A percentile compares a stretch with the other conserved stretches of the same genome.
Evolutionary conservation across 441 rosid genomes (phyloP).

Genomic region (Croton laevigatus): DNA sequence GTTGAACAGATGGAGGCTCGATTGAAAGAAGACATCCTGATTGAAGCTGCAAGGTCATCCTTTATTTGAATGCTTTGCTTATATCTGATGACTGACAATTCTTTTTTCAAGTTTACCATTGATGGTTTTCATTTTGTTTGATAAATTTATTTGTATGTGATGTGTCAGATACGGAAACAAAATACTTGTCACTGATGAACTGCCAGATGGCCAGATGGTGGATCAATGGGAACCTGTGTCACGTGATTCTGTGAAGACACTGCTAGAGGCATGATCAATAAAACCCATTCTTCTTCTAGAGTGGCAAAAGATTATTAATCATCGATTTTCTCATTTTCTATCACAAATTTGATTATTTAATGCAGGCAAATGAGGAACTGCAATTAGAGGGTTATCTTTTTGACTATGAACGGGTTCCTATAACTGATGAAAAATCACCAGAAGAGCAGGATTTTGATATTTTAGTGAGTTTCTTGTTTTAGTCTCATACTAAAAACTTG

Average conservation of each 20-base stretch:
- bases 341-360: conserved; percentile 27
- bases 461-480: conserved; percentile 49
- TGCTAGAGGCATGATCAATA: conserved; percentile 61
- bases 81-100: conserved; percentile 5
- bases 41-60: conserved; percentile 84
- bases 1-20: conserved; percentile 98
- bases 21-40: conserved; percentile 81
- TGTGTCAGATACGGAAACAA: conserved; percentile 88
- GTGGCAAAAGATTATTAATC: conserved; percentile 14
- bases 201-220: conserved; percentile 99
- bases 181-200: conserved; percentile 99
- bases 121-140: conserved; percentile 20
- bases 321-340: conserved; percentile 8
- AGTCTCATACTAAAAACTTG: conserved; percentile 8
- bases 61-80: conserved; percentile 16
- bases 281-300: conserved; percentile 20
- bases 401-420: conserved; percentile 94
- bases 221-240: conserved; percentile 99
- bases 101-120: conserved; percentile 13
- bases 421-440: conserved; percentile 97
- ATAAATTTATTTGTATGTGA: conserved; percentile 28
- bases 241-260: conserved; percentile 85
- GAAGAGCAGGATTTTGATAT: conserved; percentile 90
- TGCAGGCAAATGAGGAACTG: conserved; percentile 84
- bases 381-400: conserved; percentile 88